Evolutionary conservation across 768 basidiomycete genomes (phyloP).

Genomic region (Hericium coralloides): DNA sequence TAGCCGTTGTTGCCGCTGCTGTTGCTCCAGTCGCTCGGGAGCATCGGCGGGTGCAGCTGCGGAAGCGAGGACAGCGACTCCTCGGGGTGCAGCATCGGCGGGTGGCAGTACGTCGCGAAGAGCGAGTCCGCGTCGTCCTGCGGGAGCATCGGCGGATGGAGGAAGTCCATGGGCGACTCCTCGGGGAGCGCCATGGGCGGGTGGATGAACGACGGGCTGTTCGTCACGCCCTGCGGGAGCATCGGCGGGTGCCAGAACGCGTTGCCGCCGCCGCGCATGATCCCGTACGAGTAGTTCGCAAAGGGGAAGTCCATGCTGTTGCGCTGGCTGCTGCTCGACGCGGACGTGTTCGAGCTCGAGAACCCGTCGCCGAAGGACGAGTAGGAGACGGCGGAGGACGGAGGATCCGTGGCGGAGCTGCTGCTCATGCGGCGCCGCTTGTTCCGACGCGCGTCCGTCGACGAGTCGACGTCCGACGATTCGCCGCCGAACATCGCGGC

Average conservation of each 20-base stretch:
- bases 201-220: constrained; percentile 51
- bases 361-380: constrained; percentile 43
- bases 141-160: constrained; percentile 54
- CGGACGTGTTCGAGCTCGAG: constrained; percentile 33
- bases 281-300: constrained; percentile 37
- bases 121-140: constrained; percentile 54
- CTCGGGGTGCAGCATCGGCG: constrained; percentile 42
- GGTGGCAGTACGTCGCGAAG: constrained; percentile 44
- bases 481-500: constrained; percentile 47
- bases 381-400: constrained; percentile 55
- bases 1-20: constrained; percentile 18
- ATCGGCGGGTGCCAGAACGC: constrained; percentile 77
- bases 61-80: constrained; percentile 23
- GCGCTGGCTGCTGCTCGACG: constrained; percentile 48
- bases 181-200: constrained; percentile 60
- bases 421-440: constrained; percentile 71
- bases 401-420: constrained; percentile 39
- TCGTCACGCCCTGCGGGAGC: constrained; percentile 31
- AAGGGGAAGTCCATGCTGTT: constrained; percentile 62
- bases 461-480: constrained; percentile 30
- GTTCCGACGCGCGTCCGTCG: constrained; percentile 32
- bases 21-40: constrained; percentile 25
- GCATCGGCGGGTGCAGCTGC: constrained; percentile 27
- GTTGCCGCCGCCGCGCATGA: constrained; percentile 30
- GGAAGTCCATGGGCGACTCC: constrained; percentile 65